Percentiles rank a stretch among this genome's conserved stretches.
Evolutionary conservation across 345 rosid species (phyloP).

Genomic region (Aquilaria yunnanensis): DNA sequence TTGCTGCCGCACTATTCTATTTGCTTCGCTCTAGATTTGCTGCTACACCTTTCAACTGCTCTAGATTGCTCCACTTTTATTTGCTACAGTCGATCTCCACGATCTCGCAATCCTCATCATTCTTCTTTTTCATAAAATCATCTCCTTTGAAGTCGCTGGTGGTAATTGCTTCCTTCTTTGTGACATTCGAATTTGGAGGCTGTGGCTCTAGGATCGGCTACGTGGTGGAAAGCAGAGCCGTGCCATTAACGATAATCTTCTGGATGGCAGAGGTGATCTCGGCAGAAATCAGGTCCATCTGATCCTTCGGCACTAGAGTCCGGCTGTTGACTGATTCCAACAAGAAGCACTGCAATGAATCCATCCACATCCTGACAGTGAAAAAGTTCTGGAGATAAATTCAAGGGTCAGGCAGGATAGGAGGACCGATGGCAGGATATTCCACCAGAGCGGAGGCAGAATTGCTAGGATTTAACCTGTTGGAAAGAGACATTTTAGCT

Average conservation of each 20-base stretch:
- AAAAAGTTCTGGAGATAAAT: slow-evolving; percentile 33
- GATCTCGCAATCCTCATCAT: slow-evolving; percentile 27
- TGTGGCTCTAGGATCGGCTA: background rate
- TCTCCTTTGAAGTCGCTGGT: background rate
- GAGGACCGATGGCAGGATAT: background rate
- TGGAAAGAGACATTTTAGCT: no score
- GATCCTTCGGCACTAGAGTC: slow-evolving; percentile 23
- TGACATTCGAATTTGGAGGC: background rate
- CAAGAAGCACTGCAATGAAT: slow-evolving; percentile 33
- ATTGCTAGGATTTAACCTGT: slow-evolving; percentile 17
- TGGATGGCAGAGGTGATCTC: slow-evolving; percentile 51
- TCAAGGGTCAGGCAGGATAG: slow-evolving; percentile 8
- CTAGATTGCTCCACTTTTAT: no score
- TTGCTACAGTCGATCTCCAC: slow-evolving; percentile 36
- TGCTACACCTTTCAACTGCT: no score
- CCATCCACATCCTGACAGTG: slow-evolving; percentile 32
- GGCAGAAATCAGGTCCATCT: slow-evolving; percentile 43
- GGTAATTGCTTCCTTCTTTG: background rate
- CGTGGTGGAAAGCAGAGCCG: slow-evolving; percentile 35
- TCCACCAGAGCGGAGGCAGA: background rate
- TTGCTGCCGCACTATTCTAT: no score
- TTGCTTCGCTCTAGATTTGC: no score
- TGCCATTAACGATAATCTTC: slow-evolving; percentile 41
- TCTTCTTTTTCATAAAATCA: background rate
- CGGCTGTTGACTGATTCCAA: slow-evolving; percentile 33